A percentile compares a stretch with the other conserved stretches of the same genome.
These are phyloP conservation scores for Botrytis paeoniae DNA, from an alignment of 2,329 filamentous ascomycete genomes.

Conservation along the genomic window DNA sequence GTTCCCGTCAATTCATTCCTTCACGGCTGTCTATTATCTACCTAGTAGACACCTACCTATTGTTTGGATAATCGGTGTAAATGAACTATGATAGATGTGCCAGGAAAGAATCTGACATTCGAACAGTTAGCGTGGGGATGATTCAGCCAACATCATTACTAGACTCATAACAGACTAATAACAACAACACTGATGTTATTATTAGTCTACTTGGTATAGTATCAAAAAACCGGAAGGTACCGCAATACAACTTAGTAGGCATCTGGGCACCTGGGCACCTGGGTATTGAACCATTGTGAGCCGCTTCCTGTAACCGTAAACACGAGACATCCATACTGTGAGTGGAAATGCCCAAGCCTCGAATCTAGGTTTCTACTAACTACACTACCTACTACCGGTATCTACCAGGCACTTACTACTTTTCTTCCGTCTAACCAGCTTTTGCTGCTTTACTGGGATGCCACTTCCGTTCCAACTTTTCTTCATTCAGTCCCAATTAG, in stretches of 20 bases:
- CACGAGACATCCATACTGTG: not conserved
- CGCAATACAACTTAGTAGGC: not conserved
- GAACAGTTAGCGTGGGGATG: not conserved
- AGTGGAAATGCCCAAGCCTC: not conserved
- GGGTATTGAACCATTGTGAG: not conserved
- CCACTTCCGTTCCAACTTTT: not conserved
- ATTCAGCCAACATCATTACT: not conserved
- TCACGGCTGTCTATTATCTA: not conserved
- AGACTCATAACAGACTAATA: not conserved
- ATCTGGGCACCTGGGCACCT: not conserved
- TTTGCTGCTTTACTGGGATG: not conserved
- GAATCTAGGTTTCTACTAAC: not conserved
- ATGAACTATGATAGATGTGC: not conserved
- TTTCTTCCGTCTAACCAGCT: not conserved
- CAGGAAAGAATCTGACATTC: not conserved
- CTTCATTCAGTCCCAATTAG: not conserved
- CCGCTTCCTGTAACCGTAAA: not conserved
- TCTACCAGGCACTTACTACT: not conserved
- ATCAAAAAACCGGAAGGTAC: not conserved
- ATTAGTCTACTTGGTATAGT: not conserved
- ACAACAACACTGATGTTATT: not conserved
- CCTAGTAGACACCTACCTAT: not conserved
- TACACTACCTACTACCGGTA: not conserved
- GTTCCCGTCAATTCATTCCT: too few relatives aligned
- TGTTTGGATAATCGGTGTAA: not conserved